Conservation (phyloP, 1,139 yeast species). For the Blastobotrys capitulatus region DNA sequence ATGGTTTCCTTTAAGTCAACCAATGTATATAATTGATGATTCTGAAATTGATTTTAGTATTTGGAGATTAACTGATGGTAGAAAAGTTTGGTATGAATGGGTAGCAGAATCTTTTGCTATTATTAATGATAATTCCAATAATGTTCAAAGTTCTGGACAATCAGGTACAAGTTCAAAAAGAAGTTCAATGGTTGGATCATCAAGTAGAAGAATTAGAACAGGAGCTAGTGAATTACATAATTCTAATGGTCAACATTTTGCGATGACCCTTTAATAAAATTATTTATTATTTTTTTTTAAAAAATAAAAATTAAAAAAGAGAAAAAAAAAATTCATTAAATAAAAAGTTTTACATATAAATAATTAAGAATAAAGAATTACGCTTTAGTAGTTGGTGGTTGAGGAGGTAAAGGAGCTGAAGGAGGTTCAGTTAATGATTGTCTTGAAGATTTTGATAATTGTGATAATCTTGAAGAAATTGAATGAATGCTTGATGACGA, state of each 20-base stretch:
- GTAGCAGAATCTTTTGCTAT: constrained; percentile 43
- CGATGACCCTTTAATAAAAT: constrained; percentile 19
- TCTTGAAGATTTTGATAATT: neutral
- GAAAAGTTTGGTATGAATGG: constrained; percentile 74
- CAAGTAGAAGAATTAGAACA: constrained; percentile 19
- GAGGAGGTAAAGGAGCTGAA: constrained; percentile 5
- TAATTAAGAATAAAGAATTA: neutral
- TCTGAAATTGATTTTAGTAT: constrained; percentile 48
- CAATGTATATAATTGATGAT: constrained; percentile 46
- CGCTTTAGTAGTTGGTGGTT: neutral
- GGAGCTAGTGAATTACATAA: constrained; percentile 26
- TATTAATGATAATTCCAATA: neutral
- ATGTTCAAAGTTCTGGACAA: neutral
- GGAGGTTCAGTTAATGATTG: constrained; percentile 3
- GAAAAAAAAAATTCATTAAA: neutral
- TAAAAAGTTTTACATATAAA: neutral
- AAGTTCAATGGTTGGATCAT: constrained; percentile 4
- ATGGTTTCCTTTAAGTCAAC: constrained; percentile 59
- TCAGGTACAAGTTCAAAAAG: constrained; percentile 1
- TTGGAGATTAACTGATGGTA: constrained; percentile 38
- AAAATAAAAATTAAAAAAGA: neutral
- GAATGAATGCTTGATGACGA: neutral
- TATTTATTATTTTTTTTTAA: neutral
- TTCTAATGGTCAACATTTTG: constrained; percentile 22
- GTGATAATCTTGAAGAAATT: neutral